These are phyloP conservation scores for Arthromyces matolae DNA, from an alignment of 768 basidiomycete genomes.

Conservation along the genomic window DNA sequence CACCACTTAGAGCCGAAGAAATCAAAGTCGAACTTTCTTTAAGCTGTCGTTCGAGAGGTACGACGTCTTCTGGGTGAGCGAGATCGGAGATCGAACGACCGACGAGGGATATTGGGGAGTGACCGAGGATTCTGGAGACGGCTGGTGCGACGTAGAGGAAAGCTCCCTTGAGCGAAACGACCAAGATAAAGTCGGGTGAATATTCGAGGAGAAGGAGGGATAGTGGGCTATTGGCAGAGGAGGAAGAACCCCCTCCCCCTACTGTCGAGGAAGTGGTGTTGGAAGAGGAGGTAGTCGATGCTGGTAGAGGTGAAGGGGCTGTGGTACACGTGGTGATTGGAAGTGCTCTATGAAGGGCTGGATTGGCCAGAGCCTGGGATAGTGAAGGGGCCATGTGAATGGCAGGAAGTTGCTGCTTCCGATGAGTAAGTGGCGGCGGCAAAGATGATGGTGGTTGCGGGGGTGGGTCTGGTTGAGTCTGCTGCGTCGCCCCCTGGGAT, in stretches of 20 bases:
- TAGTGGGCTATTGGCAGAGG: conserved; percentile 47
- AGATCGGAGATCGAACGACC: conserved; percentile 76
- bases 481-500: too few species aligned
- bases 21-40: conserved; percentile 56
- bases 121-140: conserved; percentile 75
- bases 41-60: conserved; percentile 87
- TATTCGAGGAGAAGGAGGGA: conserved; percentile 58
- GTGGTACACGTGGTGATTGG: conserved; percentile 40
- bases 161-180: conserved; percentile 86
- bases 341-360: conserved; percentile 45
- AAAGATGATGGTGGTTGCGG: too few species aligned
- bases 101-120: conserved; percentile 79
- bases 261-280: conserved; percentile 21
- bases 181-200: conserved; percentile 80
- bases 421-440: conserved; percentile 24
- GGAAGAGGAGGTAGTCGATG: conserved; percentile 12
- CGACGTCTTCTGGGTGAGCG: conserved; percentile 86
- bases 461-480: too few species aligned
- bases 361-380: conserved; percentile 39
- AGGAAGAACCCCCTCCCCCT: too few species aligned
- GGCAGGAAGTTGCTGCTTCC: conserved; percentile 48
- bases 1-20: not conserved
- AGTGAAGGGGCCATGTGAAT: conserved; percentile 51
- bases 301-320: conserved; percentile 23
- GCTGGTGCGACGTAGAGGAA: conserved; percentile 92